Percentiles rank a stretch among this genome's conserved stretches.
Evolutionary conservation across 2,329 filamentous ascomycete genomes (phyloP).

Genomic region (Colletotrichum sp.): DNA sequence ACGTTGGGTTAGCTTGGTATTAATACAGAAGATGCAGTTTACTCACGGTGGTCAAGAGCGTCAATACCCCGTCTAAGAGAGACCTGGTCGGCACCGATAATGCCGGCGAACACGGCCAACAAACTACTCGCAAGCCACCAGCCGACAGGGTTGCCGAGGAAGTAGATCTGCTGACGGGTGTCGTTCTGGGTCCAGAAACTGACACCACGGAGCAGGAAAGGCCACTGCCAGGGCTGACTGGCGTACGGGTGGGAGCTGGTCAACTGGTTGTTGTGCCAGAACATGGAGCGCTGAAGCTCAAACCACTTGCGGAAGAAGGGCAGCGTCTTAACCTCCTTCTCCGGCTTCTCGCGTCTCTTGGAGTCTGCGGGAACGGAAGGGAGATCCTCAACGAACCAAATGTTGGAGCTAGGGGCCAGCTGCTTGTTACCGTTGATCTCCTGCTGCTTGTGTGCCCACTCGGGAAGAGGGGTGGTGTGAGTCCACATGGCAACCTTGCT

Average conservation of each 20-base stretch:
- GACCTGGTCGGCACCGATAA: conserved; percentile 90
- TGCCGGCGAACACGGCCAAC: conserved; percentile 90
- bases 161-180: conserved; percentile 96
- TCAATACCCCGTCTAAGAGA: conserved; percentile 92
- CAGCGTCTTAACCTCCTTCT: conserved; percentile 80
- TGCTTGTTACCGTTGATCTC: conserved; percentile 99
- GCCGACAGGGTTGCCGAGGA: conserved; percentile 93
- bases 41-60: conserved; percentile 90
- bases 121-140: conserved; percentile 97
- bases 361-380: conserved; percentile 77
- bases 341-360: conserved; percentile 75
- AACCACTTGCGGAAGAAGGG: conserved; percentile 95
- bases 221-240: conserved; percentile 95
- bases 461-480: conserved; percentile 90
- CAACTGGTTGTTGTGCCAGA: conserved; percentile 98
- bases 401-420: conserved; percentile 83
- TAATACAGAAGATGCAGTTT: not conserved
- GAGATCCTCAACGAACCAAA: conserved; percentile 94
- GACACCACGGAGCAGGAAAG: conserved; percentile 94
- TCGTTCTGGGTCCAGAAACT: conserved; percentile 99
- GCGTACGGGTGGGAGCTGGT: conserved; percentile 97
- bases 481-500: conserved; percentile 99
- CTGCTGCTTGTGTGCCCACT: conserved; percentile 96
- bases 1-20: conserved; percentile 34
- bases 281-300: conserved; percentile 97